Evolutionary conservation across 306 rosid species (phyloP), one percentile per base, ranked within the genome.

Genomic region (Cucumis hystrix): DNA sequence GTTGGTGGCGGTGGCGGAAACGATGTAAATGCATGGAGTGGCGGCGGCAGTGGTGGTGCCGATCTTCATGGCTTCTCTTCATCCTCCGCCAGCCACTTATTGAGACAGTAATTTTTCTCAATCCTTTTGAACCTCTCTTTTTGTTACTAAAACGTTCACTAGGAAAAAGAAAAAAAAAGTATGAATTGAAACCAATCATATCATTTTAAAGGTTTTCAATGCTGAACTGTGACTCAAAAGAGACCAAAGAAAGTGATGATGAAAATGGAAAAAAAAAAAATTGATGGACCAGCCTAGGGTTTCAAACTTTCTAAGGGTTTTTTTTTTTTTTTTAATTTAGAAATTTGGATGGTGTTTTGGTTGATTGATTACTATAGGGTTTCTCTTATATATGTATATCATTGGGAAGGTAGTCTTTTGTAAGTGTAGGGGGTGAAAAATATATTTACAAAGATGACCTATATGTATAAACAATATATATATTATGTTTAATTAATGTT

Each of bases 41-140:
- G 74, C 71, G 87, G 71, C 47, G 63, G 64, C 1, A 5, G 70
- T 11, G 51, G 33, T 4, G 58, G 60, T 4, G 30, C 17, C 58
- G 77, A 88, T 74, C 79, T 85, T 77, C 89, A 91, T 63, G 84
- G 84, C 85, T 91, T 93, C 86, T 63, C 84, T 60, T 84, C 89
- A 35, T 54, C 89, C 13, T 82, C 96, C 33, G 79, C 87, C 25
- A 81, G 68, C 58, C 91, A 88, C 77, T 79, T 87, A 57, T 78
- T 51, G 61, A 72, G 76, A 72, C 21, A 72, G 59, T 71, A 69
- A 45, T 12, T 47, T 45, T 51, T 51, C 61, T 52, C 39, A 37
- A 73, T 54, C 77, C 77, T 52, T 73, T 30, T 10, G 28, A 49
- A 30, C 47, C 54, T 30, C 40, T 49, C 25, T 41, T 65, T 52